Evolutionary conservation across 2,329 filamentous ascomycete genomes (phyloP).

Genomic region (Fusarium nygamai): DNA sequence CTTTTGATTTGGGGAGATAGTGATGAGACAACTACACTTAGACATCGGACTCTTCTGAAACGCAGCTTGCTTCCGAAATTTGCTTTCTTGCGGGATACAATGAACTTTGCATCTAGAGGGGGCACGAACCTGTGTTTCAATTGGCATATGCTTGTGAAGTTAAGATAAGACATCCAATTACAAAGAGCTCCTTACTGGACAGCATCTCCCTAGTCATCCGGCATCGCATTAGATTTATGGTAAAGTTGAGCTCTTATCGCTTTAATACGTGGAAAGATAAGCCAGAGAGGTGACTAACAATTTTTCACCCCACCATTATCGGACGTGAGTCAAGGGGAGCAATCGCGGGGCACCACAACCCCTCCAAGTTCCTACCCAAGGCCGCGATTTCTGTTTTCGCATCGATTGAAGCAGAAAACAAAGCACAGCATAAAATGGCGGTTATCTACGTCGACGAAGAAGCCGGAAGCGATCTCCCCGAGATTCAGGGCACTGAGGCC

Average conservation of each 20-base stretch:
- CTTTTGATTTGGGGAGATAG: neutral
- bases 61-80: neutral
- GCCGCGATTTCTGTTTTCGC: conserved; percentile 17
- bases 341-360: conserved; percentile 35
- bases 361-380: conserved; percentile 23
- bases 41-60: neutral
- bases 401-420: conserved; percentile 13
- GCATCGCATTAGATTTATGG: neutral
- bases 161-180: neutral
- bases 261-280: conserved; percentile 17
- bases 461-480: conserved; percentile 75
- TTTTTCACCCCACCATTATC: conserved; percentile 38
- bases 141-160: neutral
- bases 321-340: conserved; percentile 29
- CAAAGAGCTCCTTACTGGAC: neutral
- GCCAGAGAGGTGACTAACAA: conserved; percentile 25
- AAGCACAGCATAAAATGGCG: conserved; percentile 44
- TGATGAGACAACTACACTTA: neutral
- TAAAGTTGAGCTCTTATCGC: conserved; percentile 3
- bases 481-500: conserved; percentile 73
- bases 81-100: neutral
- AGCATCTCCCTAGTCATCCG: neutral
- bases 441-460: conserved; percentile 74
- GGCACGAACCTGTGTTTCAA: neutral
- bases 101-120: neutral